Base-by-base conservation (phyloP, 2,329 filamentous ascomycete species). In the Colletotrichum zoysiae region DNA sequence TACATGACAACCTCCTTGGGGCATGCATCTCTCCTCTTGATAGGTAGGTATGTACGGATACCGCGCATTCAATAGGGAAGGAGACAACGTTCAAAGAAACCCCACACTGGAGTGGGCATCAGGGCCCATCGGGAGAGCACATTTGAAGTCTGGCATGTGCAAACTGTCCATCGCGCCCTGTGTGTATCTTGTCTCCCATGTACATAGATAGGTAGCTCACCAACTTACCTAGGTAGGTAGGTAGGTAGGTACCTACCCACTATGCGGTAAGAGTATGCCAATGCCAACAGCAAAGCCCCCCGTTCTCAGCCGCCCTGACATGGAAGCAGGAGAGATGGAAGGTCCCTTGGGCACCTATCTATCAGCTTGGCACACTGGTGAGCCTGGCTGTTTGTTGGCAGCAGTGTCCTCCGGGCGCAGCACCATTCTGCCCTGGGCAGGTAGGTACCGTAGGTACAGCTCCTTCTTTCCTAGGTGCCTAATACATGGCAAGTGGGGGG, bases 271-370 rank as follows among this genome's bases (percentile, higher is more conserved):
- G 42, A 3, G 14, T 12, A 35, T 8, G 55, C 40, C 40, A 18
- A 42, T 51, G 64, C 40, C 18, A 56, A 59, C 20, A 44, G 35
- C 30, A 53, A 53, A 7, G 63, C 38, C 4, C 18, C 33, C 55
- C 35, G n/a, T 65, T 53, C 23, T 42, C 44, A 65, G 66, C 60
- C 51, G 66, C 60, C 51, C 66, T 65, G 66, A 57, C 60, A 68
- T 68, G 50, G 38, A 62, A 23, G 55, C 57, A 42, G 38, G 44
- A 44, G 55, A 42, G 9, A 44, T n/a, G 42, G 35, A 48, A 35
- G 9, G 2, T 23, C 56, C 46, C 51, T 65, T n/a, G 64, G 46
- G 26, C 26, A 26, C 26, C 26, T 33, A 35, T 11, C 26, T 33
- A 35, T 11, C 33, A 44, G 42, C 63, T 70, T 67, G 63, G 67